Conservation (phyloP, 768 basidiomycete species). For the Leccinum variicolor region DNA sequence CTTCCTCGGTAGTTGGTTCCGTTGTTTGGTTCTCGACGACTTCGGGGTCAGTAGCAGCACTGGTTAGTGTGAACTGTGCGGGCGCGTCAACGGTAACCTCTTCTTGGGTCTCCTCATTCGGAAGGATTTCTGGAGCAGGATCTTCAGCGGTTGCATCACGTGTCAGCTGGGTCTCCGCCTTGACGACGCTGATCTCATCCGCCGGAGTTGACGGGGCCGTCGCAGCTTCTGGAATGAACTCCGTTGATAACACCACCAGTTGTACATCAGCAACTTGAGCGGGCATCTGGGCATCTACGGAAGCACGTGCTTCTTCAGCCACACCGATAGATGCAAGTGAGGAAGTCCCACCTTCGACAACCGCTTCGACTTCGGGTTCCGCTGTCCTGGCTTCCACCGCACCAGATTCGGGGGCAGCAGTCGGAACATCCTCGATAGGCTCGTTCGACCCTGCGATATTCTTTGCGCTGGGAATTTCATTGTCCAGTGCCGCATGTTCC, state of each 20-base stretch:
- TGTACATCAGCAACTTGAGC: not conserved
- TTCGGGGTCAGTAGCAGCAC: not conserved
- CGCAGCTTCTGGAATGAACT: conserved; percentile 3
- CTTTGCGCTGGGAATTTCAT: conserved; percentile 7
- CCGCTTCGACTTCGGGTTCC: not conserved
- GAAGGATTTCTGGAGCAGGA: not conserved
- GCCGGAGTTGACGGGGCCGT: not conserved
- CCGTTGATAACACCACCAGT: not conserved
- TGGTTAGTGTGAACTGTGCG: not conserved
- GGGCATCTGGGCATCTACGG: conserved; percentile 1
- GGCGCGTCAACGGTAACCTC: conserved; percentile 1
- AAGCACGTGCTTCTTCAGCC: not conserved
- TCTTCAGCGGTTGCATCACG: not conserved
- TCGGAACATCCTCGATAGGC: not conserved
- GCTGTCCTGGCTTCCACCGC: not conserved
- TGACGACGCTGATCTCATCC: not conserved
- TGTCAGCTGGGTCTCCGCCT: not conserved
- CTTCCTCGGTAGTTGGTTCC: not conserved
- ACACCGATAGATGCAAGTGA: not conserved
- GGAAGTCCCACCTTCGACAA: not conserved
- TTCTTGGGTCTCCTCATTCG: not conserved
- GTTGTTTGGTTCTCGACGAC: not conserved
- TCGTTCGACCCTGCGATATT: not conserved
- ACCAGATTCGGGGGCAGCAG: not conserved
- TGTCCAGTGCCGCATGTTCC: not conserved